Evolutionary conservation across 257 asterid species (phyloP).

Genomic region (Cynanchum wilfordii): DNA sequence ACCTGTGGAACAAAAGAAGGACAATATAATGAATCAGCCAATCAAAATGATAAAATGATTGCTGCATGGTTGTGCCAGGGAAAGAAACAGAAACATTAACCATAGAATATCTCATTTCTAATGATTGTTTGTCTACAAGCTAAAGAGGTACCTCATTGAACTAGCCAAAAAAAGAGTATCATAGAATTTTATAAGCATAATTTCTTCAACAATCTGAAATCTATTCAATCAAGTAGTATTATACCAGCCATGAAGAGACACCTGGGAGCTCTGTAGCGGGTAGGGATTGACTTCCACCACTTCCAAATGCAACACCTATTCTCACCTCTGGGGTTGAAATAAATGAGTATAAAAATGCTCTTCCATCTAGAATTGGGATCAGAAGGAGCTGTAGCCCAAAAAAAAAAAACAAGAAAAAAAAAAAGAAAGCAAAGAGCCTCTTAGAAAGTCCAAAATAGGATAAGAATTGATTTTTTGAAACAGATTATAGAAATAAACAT

Average conservation of each 20-base stretch:
- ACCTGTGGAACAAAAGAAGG: conserved; percentile 43
- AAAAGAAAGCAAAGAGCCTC: no score
- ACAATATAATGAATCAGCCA: not conserved
- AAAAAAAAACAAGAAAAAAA: conserved; percentile 6
- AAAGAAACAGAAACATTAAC: not conserved
- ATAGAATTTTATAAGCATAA: not conserved
- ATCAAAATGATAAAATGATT: not conserved
- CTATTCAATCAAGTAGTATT: conserved; percentile 5
- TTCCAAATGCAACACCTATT: conserved; percentile 90
- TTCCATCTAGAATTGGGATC: conserved; percentile 89
- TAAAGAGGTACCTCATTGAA: not conserved
- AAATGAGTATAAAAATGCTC: conserved; percentile 74
- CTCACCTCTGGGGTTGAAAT: conserved; percentile 86
- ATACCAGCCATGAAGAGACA: conserved; percentile 98
- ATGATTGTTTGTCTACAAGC: not conserved
- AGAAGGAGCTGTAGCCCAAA: conserved; percentile 61
- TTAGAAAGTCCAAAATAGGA: no score
- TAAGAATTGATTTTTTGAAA: no score
- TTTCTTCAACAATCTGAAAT: not conserved
- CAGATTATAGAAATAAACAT: not conserved
- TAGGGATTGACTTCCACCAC: conserved; percentile 92
- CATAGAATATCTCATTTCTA: not conserved
- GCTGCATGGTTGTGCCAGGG: not conserved
- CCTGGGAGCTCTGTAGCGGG: conserved; percentile 99
- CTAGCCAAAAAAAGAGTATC: not conserved